Percentiles rank a stretch among this genome's conserved stretches.
These are phyloP conservation scores for Peziza echinospora DNA, from an alignment of 495 filamentous ascomycete genomes.

Conservation along the genomic window DNA sequence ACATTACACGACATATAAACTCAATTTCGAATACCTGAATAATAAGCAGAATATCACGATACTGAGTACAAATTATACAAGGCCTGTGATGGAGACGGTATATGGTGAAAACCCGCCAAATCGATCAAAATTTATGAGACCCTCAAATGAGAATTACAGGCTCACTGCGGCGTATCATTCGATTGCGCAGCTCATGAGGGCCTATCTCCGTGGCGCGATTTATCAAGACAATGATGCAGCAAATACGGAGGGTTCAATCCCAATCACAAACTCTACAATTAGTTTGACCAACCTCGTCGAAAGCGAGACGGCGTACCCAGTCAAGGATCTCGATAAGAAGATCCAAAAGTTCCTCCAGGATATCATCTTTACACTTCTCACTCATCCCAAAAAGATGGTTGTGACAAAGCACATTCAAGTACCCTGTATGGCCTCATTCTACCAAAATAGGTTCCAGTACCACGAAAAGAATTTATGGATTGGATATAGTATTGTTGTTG, in stretches of 20 bases:
- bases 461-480: conserved; percentile 19
- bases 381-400: conserved; percentile 20
- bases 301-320: conserved; percentile 13
- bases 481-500: conserved; percentile 22
- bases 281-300: conserved; percentile 21
- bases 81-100: not conserved
- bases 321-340: conserved; percentile 9
- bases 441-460: conserved; percentile 20
- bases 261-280: conserved; percentile 15
- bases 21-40: not conserved
- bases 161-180: not conserved
- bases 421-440: conserved; percentile 13
- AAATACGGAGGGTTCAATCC: too few relatives aligned
- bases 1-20: conserved; percentile 20
- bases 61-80: not conserved
- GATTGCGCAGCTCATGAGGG: not conserved
- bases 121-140: not conserved
- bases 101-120: not conserved
- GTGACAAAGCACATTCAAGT: conserved; percentile 10
- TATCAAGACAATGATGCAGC: not conserved
- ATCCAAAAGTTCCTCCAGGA: conserved; percentile 20
- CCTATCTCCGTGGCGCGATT: not conserved
- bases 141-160: not conserved
- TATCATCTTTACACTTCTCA: conserved; percentile 22
- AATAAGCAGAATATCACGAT: not conserved